A percentile compares a stretch with the other conserved stretches of the same genome.
Evolutionary conservation across 306 rosid genomes (phyloP).

Genomic region (Inga laurina): DNA sequence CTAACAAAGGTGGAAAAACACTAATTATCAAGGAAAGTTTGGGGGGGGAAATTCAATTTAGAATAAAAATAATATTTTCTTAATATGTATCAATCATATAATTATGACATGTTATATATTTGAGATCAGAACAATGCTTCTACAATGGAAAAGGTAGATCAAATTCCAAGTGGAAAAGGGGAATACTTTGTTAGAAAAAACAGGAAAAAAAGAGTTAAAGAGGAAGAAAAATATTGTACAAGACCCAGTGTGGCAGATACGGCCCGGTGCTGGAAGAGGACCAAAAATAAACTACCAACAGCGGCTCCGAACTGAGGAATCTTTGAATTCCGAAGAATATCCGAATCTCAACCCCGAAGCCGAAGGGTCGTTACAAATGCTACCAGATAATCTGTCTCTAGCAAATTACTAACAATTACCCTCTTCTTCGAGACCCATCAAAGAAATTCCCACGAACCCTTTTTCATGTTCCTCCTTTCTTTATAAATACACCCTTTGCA

Average conservation of each 20-base stretch:
- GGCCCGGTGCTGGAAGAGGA: background rate
- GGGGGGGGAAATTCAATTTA: too few species aligned
- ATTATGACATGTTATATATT: too few species aligned
- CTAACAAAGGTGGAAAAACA: background rate
- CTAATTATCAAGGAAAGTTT: background rate
- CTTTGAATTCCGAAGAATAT: background rate
- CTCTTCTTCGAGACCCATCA: too few species aligned
- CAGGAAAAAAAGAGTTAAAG: background rate
- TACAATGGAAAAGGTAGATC: too few species aligned
- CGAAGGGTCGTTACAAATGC: background rate
- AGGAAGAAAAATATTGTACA: background rate
- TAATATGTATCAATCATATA: too few species aligned
- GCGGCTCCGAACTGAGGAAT: background rate
- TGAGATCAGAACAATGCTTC: too few species aligned
- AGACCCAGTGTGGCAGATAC: background rate
- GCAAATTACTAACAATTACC: background rate
- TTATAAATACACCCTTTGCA: constrained; percentile 33
- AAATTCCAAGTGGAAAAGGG: too few species aligned
- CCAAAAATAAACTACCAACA: background rate
- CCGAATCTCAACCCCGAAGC: background rate
- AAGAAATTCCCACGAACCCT: background rate
- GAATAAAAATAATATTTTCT: too few species aligned
- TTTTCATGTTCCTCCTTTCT: constrained; percentile 23
- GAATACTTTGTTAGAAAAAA: too few species aligned
- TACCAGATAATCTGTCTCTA: background rate